Percentiles rank a stretch among this genome's conserved stretches.
Conservation (phyloP, 2,329 filamentous ascomycete genomes). For the Incumbomyces lentus region DNA sequence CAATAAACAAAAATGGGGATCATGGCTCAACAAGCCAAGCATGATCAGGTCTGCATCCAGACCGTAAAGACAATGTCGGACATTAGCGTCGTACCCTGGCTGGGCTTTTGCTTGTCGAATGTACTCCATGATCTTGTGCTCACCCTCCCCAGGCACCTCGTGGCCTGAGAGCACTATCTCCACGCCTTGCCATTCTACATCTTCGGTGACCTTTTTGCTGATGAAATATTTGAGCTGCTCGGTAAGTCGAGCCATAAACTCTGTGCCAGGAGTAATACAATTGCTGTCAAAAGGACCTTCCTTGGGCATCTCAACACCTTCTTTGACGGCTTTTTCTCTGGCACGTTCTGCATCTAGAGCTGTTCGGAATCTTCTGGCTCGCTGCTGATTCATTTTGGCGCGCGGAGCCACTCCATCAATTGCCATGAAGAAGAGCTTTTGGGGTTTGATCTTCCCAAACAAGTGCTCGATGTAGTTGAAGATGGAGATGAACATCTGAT, state of each 20-base stretch:
- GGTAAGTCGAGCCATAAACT: slow-evolving; percentile 95
- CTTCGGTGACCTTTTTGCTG: slow-evolving; percentile 96
- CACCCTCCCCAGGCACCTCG: slow-evolving; percentile 93
- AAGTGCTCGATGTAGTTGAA: slow-evolving; percentile 99
- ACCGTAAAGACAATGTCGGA: slow-evolving; percentile 93
- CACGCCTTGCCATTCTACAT: slow-evolving; percentile 93
- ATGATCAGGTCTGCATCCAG: slow-evolving; percentile 97
- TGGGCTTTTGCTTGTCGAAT: slow-evolving; percentile 96
- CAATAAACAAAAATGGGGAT: slow-evolving; percentile 93
- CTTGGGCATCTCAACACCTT: slow-evolving; percentile 86
- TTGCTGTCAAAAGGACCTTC: slow-evolving; percentile 98
- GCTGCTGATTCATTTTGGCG: slow-evolving; percentile 99
- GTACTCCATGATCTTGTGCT: slow-evolving; percentile 99
- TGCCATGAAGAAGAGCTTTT: slow-evolving; percentile 98
- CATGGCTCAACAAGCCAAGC: slow-evolving; percentile 91
- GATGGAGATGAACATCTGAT: slow-evolving; percentile 99
- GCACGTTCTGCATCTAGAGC: slow-evolving; percentile 83
- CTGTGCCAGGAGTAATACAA: slow-evolving; percentile 91
- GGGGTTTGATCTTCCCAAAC: slow-evolving; percentile 97
- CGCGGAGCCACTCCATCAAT: slow-evolving; percentile 95
- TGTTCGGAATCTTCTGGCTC: slow-evolving; percentile 86
- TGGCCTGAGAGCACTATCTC: slow-evolving; percentile 95
- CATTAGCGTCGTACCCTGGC: slow-evolving; percentile 80
- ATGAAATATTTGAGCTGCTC: slow-evolving; percentile 95
- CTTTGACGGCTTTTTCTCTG: slow-evolving; percentile 79